Evolutionary conservation across 768 basidiomycete genomes (phyloP).

Genomic region (Calocybe cyanea): DNA sequence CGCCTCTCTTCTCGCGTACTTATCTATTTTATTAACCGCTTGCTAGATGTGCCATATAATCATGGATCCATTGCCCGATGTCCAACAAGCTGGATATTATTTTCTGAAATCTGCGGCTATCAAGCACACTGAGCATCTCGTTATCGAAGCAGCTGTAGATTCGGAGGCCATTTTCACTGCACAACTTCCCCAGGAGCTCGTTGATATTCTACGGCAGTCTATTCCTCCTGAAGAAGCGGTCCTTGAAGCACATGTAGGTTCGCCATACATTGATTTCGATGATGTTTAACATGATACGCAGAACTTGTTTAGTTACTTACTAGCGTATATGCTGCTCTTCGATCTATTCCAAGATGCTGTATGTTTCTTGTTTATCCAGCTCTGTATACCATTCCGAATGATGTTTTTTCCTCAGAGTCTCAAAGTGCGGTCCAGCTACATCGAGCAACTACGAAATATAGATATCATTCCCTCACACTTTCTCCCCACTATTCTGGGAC

Average conservation of each 20-base stretch:
- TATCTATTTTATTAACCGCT: background rate
- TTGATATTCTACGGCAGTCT: slow-evolving; percentile 55
- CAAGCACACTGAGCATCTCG: slow-evolving; percentile 76
- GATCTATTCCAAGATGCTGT: slow-evolving; percentile 84
- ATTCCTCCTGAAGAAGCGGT: slow-evolving; percentile 34
- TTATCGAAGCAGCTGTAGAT: slow-evolving; percentile 84
- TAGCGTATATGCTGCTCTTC: slow-evolving; percentile 88
- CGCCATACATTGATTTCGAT: background rate
- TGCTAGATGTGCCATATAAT: slow-evolving; percentile 83
- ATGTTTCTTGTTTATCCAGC: slow-evolving; percentile 27
- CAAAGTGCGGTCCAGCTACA: slow-evolving; percentile 80
- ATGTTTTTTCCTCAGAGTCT: slow-evolving; percentile 56
- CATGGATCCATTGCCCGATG: slow-evolving; percentile 52
- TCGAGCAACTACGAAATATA: slow-evolving; percentile 76
- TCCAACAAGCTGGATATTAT: slow-evolving; percentile 77
- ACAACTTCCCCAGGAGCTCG: slow-evolving; percentile 62
- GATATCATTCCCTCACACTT: slow-evolving; percentile 62
- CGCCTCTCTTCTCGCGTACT: background rate
- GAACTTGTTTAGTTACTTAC: slow-evolving; percentile 63
- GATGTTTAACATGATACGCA: slow-evolving; percentile 16
- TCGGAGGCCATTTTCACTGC: slow-evolving; percentile 50
- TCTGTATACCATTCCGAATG: background rate
- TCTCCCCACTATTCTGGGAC: slow-evolving; percentile 65
- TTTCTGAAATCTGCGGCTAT: slow-evolving; percentile 67
- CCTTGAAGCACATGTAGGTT: slow-evolving; percentile 33